Evolutionary conservation across 2,329 filamentous ascomycete species (phyloP).

Genomic region (Colletotrichum tropicale): DNA sequence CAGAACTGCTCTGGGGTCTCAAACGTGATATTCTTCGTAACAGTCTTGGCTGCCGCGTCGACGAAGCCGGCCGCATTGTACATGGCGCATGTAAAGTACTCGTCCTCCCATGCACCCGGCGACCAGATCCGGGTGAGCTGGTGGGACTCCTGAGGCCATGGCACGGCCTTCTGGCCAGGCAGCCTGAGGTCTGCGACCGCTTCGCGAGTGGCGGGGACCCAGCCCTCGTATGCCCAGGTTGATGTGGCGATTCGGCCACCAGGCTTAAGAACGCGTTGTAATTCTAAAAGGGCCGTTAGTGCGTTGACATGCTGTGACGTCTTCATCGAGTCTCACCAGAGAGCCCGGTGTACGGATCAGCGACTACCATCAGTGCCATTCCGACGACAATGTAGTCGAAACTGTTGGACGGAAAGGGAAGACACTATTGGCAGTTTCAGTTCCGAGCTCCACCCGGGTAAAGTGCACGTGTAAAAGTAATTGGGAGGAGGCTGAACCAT

Average conservation of each 20-base stretch:
- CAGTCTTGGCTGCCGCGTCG: fast-evolving
- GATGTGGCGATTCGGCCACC: background rate
- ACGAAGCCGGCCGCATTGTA: background rate
- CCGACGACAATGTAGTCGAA: background rate
- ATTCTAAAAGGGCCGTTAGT: background rate
- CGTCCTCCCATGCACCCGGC: background rate
- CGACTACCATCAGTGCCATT: background rate
- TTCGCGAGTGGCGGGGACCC: background rate
- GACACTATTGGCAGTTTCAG: background rate
- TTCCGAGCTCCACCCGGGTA: background rate
- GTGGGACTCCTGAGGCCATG: background rate
- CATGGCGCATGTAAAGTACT: background rate
- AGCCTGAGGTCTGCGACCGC: background rate
- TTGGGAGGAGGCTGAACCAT: background rate
- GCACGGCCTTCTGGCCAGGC: background rate
- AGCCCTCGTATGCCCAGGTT: background rate
- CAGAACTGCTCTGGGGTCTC: background rate
- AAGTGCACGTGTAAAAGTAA: background rate
- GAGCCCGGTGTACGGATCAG: background rate
- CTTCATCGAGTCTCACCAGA: background rate
- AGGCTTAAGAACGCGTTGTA: background rate
- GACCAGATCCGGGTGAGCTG: background rate
- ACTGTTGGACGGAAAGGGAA: background rate
- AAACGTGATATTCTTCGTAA: background rate
- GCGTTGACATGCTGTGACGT: background rate